A percentile compares a stretch with the other conserved stretches of the same genome.
Conservation (phyloP, 129 eudicot species). For the Flaveria bidentis region DNA sequence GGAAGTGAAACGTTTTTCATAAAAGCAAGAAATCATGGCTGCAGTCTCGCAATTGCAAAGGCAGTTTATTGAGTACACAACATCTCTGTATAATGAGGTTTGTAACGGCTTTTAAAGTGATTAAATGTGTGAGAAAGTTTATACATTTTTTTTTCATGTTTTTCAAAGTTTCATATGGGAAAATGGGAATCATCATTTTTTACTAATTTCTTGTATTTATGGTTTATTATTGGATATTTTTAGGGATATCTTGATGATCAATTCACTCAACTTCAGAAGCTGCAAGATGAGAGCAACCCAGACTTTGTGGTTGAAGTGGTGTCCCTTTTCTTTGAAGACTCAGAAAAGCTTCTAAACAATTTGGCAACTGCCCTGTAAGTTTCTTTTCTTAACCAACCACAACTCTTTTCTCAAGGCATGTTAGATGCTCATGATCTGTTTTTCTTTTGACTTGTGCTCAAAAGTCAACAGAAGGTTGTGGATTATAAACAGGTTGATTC, state of each 20-base stretch:
- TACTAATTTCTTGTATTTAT: not conserved
- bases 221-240: constrained; percentile 5
- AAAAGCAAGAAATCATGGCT: constrained; percentile 36
- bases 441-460: constrained; percentile 19
- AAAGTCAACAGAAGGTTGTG: constrained; percentile 64
- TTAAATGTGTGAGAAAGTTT: not conserved
- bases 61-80: constrained; percentile 57
- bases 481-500: constrained; percentile 83
- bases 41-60: constrained; percentile 64
- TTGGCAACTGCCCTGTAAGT: constrained; percentile 69
- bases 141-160: not conserved
- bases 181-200: not conserved
- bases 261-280: constrained; percentile 71
- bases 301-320: constrained; percentile 80
- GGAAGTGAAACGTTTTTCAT: constrained; percentile 8
- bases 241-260: constrained; percentile 73
- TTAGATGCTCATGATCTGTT: constrained; percentile 12
- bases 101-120: not conserved
- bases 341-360: constrained; percentile 78
- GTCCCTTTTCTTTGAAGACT: constrained; percentile 70
- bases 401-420: not conserved
- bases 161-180: not conserved
- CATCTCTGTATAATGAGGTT: constrained; percentile 67
- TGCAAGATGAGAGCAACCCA: constrained; percentile 87
- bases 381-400: not conserved